Evolutionary conservation across 768 basidiomycete genomes (phyloP).

Genomic region (Austroboletus eburneus): DNA sequence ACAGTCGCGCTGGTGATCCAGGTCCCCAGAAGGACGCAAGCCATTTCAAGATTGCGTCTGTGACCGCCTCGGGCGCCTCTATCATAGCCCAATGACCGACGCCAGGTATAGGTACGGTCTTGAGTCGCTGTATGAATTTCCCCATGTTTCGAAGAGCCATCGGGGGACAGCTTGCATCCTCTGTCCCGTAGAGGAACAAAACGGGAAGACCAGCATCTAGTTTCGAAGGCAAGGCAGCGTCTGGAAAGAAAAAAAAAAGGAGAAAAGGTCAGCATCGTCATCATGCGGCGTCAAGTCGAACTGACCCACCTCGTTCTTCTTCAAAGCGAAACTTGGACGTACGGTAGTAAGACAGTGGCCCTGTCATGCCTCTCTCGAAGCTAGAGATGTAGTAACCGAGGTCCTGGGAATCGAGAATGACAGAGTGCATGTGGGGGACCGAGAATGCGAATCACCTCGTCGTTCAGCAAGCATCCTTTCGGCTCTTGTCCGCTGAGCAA

Average conservation of each 20-base stretch:
- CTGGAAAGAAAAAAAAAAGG: constrained; percentile 22
- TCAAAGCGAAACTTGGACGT: constrained; percentile 57
- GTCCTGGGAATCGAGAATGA: constrained; percentile 40
- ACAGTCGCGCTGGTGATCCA: neutral
- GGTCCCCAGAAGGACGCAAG: constrained; percentile 23
- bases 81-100: constrained; percentile 69
- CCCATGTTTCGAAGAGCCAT: constrained; percentile 39
- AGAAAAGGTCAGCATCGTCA: neutral
- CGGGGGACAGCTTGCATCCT: constrained; percentile 46
- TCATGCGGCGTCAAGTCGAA: neutral
- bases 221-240: constrained; percentile 39
- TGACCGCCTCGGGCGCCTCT: constrained; percentile 54
- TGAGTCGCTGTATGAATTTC: constrained; percentile 48
- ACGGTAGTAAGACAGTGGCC: constrained; percentile 77
- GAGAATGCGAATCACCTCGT: constrained; percentile 10
- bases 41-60: constrained; percentile 46
- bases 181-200: constrained; percentile 56
- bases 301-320: constrained; percentile 49
- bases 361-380: constrained; percentile 51
- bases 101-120: constrained; percentile 50
- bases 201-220: constrained; percentile 51
- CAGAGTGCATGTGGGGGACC: constrained; percentile 1
- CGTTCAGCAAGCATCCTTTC: constrained; percentile 15
- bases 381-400: constrained; percentile 46
- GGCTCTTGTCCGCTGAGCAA: neutral